Conservation (phyloP, 2,329 filamentous ascomycete genomes). For the Apiospora saccharicola region DNA sequence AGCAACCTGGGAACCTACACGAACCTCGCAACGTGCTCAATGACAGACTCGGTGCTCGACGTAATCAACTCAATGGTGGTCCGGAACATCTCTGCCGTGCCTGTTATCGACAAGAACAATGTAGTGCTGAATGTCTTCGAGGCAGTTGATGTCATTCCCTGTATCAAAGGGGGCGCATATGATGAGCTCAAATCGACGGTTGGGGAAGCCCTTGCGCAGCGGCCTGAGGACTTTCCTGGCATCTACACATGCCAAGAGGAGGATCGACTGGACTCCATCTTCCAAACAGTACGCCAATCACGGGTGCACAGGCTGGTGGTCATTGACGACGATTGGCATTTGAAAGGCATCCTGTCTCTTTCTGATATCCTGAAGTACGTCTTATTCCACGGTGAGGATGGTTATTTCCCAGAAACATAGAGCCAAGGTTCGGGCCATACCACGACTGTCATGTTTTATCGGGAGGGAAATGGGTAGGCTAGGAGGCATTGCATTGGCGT, state of each 20-base stretch:
- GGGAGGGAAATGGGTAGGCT: conserved; percentile 26
- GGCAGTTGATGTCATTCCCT: conserved; percentile 93
- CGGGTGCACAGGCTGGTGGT: conserved; percentile 92
- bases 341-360: conserved; percentile 89
- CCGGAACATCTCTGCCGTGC: conserved; percentile 92
- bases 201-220: conserved; percentile 86
- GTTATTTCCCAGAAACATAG: conserved; percentile 39
- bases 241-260: conserved; percentile 96
- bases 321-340: conserved; percentile 85
- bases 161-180: conserved; percentile 92
- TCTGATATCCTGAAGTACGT: conserved; percentile 98
- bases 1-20: conserved; percentile 86
- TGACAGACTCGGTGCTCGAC: conserved; percentile 91
- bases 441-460: conserved; percentile 21
- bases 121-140: conserved; percentile 95
- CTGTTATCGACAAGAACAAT: conserved; percentile 82
- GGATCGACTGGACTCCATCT: conserved; percentile 93
- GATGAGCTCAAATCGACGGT: conserved; percentile 88
- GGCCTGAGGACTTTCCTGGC: conserved; percentile 89
- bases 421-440: background rate
- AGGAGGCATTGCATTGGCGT: conserved; percentile 44
- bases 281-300: conserved; percentile 94
- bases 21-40: conserved; percentile 80
- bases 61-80: conserved; percentile 94
- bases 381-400: conserved; percentile 78